Evolutionary conservation across 140 eudicot species (phyloP).

Genomic region (Cichorium intybus): DNA sequence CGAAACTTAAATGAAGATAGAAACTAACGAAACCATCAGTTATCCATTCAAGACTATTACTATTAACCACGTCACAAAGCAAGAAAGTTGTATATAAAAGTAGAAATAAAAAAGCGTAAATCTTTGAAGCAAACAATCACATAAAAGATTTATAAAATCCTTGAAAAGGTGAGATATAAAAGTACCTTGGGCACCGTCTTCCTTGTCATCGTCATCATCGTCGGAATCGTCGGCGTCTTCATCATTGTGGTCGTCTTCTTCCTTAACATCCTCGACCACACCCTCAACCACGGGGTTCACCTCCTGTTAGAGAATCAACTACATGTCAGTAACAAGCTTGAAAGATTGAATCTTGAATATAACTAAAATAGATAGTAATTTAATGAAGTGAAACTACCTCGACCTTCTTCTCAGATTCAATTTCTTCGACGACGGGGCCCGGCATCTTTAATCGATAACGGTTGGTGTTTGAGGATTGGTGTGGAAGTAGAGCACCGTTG

Average conservation of each 20-base stretch:
- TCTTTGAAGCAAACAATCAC: not conserved
- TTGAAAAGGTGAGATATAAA: not conserved
- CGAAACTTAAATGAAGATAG: not conserved
- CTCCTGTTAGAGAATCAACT: constrained; percentile 32
- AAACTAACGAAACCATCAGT: not conserved
- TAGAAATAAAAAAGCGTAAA: not conserved
- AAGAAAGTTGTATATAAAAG: not conserved
- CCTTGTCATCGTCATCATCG: constrained; percentile 74
- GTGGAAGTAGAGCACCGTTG: not conserved
- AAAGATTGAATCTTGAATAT: constrained; percentile 1
- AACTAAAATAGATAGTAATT: not conserved
- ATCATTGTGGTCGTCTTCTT: constrained; percentile 74
- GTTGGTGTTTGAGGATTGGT: not conserved
- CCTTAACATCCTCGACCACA: constrained; percentile 80
- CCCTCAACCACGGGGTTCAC: constrained; percentile 47
- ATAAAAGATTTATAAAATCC: not conserved
- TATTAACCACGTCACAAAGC: not conserved
- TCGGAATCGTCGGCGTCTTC: constrained; percentile 61
- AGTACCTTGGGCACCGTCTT: constrained; percentile 47
- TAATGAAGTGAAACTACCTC: constrained; percentile 20
- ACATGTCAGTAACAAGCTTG: not conserved
- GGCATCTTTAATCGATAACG: constrained; percentile 48
- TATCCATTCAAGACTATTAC: not conserved
- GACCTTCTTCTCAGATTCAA: constrained; percentile 38
- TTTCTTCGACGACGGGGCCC: constrained; percentile 70